Evolutionary conservation across 139 green algal genomes (phyloP).

Genomic region (Chlorella ohadii): DNA sequence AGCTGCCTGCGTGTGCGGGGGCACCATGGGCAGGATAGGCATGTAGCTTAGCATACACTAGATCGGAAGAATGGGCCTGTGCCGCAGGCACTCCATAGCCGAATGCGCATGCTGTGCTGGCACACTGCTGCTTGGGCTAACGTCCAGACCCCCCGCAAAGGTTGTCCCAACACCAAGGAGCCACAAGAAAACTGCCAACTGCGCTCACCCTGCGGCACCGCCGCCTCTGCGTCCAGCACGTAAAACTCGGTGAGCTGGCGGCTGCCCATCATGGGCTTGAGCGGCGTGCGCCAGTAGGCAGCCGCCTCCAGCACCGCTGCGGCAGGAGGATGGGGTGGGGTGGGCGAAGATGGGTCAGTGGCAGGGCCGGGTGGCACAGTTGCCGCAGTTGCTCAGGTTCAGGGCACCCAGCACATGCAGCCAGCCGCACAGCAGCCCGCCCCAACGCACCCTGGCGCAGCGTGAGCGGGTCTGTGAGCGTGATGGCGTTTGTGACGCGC

Average conservation of each 20-base stretch:
- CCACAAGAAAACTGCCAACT: no score
- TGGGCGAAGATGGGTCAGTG: no score
- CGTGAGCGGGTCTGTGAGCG: conserved; percentile 86
- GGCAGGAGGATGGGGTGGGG: background rate
- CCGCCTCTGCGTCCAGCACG: conserved; percentile 90
- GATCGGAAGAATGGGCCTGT: no score
- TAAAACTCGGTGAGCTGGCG: conserved; percentile 88
- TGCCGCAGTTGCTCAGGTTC: no score
- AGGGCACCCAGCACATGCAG: no score
- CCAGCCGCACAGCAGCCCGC: no score
- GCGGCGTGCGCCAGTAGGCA: conserved; percentile 83
- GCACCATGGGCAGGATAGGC: background rate
- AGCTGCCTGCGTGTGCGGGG: background rate
- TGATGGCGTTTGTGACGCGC: conserved; percentile 86
- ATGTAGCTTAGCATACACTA: no score
- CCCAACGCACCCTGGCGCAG: conserved; percentile 60
- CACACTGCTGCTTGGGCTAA: no score
- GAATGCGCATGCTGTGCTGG: no score
- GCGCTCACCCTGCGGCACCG: conserved; percentile 15
- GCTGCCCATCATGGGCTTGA: conserved; percentile 67
- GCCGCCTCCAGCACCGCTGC: conserved; percentile 58
- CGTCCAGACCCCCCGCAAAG: no score
- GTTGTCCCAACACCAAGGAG: no score
- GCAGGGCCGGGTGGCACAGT: no score
- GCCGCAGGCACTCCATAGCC: background rate